phyloP scores from a whole-genome alignment of 495 filamentous ascomycete genomes.

The Hypomontagnella monticulosa region DNA sequence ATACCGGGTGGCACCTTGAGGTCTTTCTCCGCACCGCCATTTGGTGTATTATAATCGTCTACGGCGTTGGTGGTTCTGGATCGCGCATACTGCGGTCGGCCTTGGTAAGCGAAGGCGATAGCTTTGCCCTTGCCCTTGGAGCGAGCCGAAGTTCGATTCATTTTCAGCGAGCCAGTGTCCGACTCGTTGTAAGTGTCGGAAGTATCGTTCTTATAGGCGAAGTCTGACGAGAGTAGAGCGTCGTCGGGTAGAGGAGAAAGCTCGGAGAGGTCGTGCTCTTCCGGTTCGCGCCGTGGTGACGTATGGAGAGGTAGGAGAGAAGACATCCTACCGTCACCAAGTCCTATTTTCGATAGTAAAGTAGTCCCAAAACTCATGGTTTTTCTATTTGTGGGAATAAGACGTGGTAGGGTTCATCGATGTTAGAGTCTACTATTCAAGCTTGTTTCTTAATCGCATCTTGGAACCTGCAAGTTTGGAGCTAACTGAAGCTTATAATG shows the following conservation, averaged over 20 bases:
- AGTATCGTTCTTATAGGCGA: not conserved
- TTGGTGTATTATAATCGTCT: conserved; percentile 3
- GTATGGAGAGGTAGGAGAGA: conserved; percentile 39
- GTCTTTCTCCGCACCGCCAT: conserved; percentile 3
- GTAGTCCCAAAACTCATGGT: conserved; percentile 43
- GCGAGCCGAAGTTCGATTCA: conserved; percentile 2
- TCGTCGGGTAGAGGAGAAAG: conserved; percentile 55
- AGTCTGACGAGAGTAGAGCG: conserved; percentile 39
- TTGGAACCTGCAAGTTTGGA: conserved; percentile 2
- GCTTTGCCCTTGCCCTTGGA: conserved; percentile 38
- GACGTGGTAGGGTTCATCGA: not conserved
- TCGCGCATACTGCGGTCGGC: conserved; percentile 18
- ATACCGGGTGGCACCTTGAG: conserved; percentile 27
- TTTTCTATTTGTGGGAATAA: not conserved
- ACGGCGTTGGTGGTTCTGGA: conserved; percentile 9
- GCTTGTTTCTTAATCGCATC: conserved; percentile 15
- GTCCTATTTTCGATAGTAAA: conserved; percentile 39
- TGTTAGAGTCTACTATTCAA: not conserved
- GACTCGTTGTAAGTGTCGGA: not conserved
- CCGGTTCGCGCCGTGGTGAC: conserved; percentile 25
- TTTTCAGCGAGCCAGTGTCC: not conserved
- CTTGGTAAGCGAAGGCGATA: conserved; percentile 39
- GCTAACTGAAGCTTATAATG: not conserved
- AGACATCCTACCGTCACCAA: conserved; percentile 37
- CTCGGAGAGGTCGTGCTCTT: conserved; percentile 54